Conservation (phyloP, 768 basidiomycete species). For the Amanita brunnescens region DNA sequence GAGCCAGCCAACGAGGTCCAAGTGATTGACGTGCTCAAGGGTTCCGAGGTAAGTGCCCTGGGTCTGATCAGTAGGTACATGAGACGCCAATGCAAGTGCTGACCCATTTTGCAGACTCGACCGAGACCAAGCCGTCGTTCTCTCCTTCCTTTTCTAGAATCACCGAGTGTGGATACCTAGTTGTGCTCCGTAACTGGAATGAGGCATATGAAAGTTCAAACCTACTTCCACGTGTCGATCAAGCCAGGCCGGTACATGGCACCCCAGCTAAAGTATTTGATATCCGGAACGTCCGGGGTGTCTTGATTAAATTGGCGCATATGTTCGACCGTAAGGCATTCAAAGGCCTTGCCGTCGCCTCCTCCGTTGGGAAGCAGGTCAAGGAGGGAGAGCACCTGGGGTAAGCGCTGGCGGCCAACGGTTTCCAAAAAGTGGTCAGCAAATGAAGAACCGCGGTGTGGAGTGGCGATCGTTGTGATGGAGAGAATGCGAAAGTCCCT, state of each 20-base stretch:
- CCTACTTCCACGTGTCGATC: conserved; percentile 80
- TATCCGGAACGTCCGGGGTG: conserved; percentile 67
- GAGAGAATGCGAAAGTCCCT: conserved; percentile 77
- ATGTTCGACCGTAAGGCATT: conserved; percentile 71
- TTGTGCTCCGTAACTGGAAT: conserved; percentile 11
- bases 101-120: conserved; percentile 82
- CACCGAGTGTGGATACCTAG: conserved; percentile 66
- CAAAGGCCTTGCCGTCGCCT: conserved; percentile 92
- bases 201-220: conserved; percentile 10
- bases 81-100: conserved; percentile 10
- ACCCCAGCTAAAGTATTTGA: conserved; percentile 94
- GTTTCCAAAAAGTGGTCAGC: conserved; percentile 83
- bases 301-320: conserved; percentile 88
- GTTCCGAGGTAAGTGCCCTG: conserved; percentile 95
- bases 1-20: conserved; percentile 92
- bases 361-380: conserved; percentile 86
- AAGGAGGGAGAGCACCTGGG: conserved; percentile 63
- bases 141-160: conserved; percentile 83
- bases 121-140: conserved; percentile 90
- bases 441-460: conserved; percentile 89
- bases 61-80: background rate
- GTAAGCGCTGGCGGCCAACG: conserved; percentile 59
- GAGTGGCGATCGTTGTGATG: conserved; percentile 90
- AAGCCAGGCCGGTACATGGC: conserved; percentile 83
- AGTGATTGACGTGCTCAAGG: conserved; percentile 80